phyloP scores from a whole-genome alignment of 179 eudicot species.

The Carnegiea gigantea region DNA sequence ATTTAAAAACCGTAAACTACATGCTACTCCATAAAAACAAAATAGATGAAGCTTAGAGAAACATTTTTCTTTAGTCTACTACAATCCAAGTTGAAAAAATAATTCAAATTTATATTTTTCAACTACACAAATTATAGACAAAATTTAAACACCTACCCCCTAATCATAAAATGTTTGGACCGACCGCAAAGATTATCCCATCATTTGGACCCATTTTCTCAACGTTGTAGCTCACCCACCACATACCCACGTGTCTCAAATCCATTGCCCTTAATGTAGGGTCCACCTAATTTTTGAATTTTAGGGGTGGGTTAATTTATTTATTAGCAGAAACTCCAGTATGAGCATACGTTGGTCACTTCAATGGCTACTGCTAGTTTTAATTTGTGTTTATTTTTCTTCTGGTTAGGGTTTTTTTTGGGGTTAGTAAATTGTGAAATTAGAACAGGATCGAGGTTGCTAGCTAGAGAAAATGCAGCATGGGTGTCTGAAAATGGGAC shows the following conservation, averaged over 20 bases:
- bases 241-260: conserved; percentile 43
- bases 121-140: not conserved
- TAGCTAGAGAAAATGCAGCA: conserved; percentile 49
- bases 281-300: not conserved
- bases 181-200: conserved; percentile 32
- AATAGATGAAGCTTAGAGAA: no score
- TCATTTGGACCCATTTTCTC: conserved; percentile 33
- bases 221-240: conserved; percentile 75
- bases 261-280: not conserved
- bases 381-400: not conserved
- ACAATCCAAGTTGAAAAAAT: no score
- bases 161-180: conserved; percentile 18
- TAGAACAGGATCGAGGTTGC: conserved; percentile 48
- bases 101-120: no score
- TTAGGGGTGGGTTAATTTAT: not conserved
- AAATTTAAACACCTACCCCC: no score
- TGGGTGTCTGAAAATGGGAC: conserved; percentile 86
- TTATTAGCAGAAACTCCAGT: conserved; percentile 22
- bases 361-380: conserved; percentile 7
- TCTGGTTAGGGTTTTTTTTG: not conserved
- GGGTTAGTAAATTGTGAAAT: conserved; percentile 20
- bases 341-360: conserved; percentile 4
- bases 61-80: no score
- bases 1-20: no score
- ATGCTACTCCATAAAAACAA: no score